These are phyloP conservation scores for Suzukiozyma palmioleophila DNA, from an alignment of 1,139 yeast genomes.

Conservation along the genomic window DNA sequence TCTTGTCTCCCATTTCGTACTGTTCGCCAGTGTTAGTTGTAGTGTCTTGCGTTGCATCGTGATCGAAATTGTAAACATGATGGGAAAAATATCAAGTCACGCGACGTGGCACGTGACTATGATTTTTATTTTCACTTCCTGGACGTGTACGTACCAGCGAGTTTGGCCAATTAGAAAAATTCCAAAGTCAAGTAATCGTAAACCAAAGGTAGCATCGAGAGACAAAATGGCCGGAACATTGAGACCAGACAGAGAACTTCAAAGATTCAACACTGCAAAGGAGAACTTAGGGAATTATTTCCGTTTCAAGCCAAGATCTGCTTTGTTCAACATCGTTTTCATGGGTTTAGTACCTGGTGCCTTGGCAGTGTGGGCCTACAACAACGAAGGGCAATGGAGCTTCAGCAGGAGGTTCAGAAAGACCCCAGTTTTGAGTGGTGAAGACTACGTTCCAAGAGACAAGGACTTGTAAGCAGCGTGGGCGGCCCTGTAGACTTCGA, in stretches of 20 bases:
- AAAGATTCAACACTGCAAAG: slow-evolving; percentile 41
- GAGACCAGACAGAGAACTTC: slow-evolving; percentile 41
- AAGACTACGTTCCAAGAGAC: slow-evolving; percentile 42
- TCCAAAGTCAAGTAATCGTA: slow-evolving; percentile 1
- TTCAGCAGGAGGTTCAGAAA: slow-evolving; percentile 36
- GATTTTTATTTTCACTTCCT: no score
- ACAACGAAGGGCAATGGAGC: slow-evolving; percentile 32
- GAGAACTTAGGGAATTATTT: slow-evolving; percentile 41
- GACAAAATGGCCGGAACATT: slow-evolving; percentile 42
- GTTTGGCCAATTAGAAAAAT: slow-evolving; percentile 2
- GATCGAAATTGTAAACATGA: no score
- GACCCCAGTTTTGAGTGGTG: slow-evolving; percentile 30
- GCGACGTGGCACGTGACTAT: neutral
- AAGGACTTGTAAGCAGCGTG: slow-evolving; percentile 32
- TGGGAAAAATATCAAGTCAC: neutral
- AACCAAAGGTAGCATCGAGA: slow-evolving; percentile 3
- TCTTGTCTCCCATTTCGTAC: neutral
- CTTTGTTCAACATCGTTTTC: slow-evolving; percentile 28
- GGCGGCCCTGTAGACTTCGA: no score
- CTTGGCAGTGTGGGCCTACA: slow-evolving; percentile 33
- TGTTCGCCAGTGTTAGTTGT: no score
- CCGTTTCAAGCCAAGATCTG: slow-evolving; percentile 41
- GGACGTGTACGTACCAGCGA: neutral
- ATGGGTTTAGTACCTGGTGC: slow-evolving; percentile 41
- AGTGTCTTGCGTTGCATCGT: no score